Evolutionary conservation across 129 eudicot species (phyloP), one percentile per base, ranked within the genome.

Genomic region (Helianthus tuberosus): DNA sequence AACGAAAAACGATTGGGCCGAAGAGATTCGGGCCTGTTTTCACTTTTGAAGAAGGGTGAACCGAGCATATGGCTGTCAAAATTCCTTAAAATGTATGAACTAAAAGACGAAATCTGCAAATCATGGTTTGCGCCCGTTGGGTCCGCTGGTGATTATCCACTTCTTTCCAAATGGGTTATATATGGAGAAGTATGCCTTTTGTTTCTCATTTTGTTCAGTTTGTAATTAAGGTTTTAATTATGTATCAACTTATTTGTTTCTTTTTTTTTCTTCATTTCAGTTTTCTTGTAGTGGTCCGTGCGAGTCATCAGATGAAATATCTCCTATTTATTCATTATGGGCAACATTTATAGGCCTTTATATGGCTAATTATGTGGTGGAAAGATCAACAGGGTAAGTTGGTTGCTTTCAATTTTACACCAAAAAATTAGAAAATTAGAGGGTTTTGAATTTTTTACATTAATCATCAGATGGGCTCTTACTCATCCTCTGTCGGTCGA

Each of bases 61-160:
- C 75, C 93, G 0, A 86, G 87, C 69, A 80, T 91, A 68, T 95
- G 93, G 98, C 83, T 95, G 27, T 69, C 88, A 35, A 85, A 86
- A 81, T 85, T 95, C 69, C 83, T 95, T 52, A 86, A 84, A 9
- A 85, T 95, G 90, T 88, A 88, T 44, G 86, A 95, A 83, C 72
- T 88, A 53, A 95, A 95, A 81, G 91, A 91, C 53, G 93, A 95
- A 75, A 87, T 95, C 10, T 95, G 99, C 85, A 82, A 86, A 74
- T 95, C 99, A 66, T 95, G 99, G 99, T 95, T 95, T 79, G 99
- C 97, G 68, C 99, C 99, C 11, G 99, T 95, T 76, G 99, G 99
- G 70, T 91, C 99, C 25, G 97, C 97, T 0, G 84, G 89, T 69
- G 99, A 95, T 84, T 95, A 88, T 75, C 99, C 99, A 61, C 81